Evolutionary conservation across 129 eudicot species (phyloP).

Genomic region (Arctium minus): DNA sequence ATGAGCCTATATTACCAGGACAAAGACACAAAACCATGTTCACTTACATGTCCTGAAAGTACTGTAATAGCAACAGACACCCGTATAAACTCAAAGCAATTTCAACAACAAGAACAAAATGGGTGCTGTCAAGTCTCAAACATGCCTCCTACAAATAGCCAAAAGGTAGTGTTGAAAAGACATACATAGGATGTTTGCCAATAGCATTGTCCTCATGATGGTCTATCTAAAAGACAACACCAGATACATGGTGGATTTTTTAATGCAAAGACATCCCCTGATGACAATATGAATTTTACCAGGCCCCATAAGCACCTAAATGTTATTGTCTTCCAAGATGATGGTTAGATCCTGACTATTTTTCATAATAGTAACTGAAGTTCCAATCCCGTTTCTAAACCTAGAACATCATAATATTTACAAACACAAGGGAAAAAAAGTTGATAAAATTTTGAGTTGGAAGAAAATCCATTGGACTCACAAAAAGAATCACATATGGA

Average conservation of each 20-base stretch:
- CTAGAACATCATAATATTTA: neutral
- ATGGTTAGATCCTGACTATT: neutral
- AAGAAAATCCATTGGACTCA: neutral
- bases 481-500: neutral
- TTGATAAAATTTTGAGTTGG: neutral
- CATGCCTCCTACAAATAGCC: neutral
- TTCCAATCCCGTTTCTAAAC: conserved; percentile 2
- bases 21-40: neutral
- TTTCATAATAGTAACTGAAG: neutral
- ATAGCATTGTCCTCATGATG: neutral
- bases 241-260: neutral
- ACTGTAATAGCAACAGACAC: neutral
- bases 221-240: neutral
- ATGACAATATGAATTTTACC: neutral
- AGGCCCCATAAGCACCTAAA: neutral
- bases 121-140: neutral
- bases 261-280: neutral
- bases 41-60: neutral
- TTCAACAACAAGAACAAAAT: neutral
- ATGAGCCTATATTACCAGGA: neutral
- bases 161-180: neutral
- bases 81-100: no score
- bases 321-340: neutral
- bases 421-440: neutral
- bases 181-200: neutral